These are phyloP conservation scores for Pseudonitzschia delicatissima DNA, from an alignment of 108 stramenopile genomes.

Conservation along the genomic window DNA sequence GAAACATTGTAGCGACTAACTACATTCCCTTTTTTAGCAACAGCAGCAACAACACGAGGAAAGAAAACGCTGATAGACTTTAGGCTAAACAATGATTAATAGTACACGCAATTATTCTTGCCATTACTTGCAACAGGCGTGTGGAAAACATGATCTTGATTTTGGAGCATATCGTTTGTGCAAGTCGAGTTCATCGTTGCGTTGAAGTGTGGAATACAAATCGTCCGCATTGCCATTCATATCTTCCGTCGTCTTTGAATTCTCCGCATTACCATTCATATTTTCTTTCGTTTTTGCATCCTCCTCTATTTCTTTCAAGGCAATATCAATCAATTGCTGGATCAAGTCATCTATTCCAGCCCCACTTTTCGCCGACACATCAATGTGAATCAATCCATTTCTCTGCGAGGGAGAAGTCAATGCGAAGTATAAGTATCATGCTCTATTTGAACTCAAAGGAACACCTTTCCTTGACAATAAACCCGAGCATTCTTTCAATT, in stretches of 20 bases:
- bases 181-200: slow-evolving; percentile 35
- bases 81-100: too few species aligned
- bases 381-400: slow-evolving; percentile 72
- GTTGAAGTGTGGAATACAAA: not conserved
- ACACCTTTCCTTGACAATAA: too few species aligned
- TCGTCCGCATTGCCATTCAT: too few species aligned
- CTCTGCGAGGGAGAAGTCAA: slow-evolving; percentile 9
- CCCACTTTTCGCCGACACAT: slow-evolving; percentile 68
- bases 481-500: too few species aligned
- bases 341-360: slow-evolving; percentile 65
- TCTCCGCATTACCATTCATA: not conserved
- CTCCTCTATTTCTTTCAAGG: slow-evolving; percentile 36
- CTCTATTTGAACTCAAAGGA: too few species aligned
- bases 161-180: slow-evolving; percentile 35
- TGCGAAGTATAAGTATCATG: too few species aligned
- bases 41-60: too few species aligned
- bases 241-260: not conserved
- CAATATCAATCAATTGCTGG: slow-evolving; percentile 41
- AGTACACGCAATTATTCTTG: too few species aligned
- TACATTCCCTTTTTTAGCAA: too few species aligned
- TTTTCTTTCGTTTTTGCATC: not conserved
- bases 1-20: too few species aligned
- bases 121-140: not conserved
- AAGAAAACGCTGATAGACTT: too few species aligned
- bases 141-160: slow-evolving; percentile 6